Conservation (phyloP, 1,284 basidiomycete genomes). For the Cutaneotrichosporon daszewskae region DNA sequence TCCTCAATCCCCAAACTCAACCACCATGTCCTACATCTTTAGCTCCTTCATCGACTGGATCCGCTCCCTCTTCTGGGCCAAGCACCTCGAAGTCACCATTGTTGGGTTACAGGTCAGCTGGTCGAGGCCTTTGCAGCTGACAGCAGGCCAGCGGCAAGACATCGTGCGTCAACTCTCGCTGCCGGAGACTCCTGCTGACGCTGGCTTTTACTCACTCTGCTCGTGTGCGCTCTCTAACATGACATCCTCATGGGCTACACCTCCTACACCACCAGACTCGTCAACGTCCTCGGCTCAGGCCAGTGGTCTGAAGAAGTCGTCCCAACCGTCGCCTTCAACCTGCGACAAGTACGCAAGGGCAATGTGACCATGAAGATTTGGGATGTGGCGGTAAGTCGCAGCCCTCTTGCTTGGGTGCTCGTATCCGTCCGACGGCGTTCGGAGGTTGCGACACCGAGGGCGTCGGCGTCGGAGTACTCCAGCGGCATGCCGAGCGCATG, state of each 20-base stretch:
- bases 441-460: too few relatives aligned
- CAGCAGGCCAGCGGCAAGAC: conserved; percentile 84
- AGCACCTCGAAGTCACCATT: conserved; percentile 84
- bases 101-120: conserved; percentile 76
- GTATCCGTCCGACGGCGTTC: too few relatives aligned
- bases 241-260: too few relatives aligned
- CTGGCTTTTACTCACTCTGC: background rate
- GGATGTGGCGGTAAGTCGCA: conserved; percentile 66
- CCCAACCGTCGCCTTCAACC: conserved; percentile 86
- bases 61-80: conserved; percentile 68
- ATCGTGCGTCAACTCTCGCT: conserved; percentile 52
- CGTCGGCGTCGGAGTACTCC: too few relatives aligned
- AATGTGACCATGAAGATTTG: conserved; percentile 89
- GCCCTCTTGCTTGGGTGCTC: too few relatives aligned
- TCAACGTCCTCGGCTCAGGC: conserved; percentile 80
- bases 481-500: too few relatives aligned
- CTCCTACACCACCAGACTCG: conserved; percentile 54
- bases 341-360: conserved; percentile 64
- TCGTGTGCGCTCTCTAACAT: background rate
- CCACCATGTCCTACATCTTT: background rate
- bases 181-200: conserved; percentile 4
- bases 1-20: background rate
- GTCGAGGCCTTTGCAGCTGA: conserved; percentile 1
- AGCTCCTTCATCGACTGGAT: conserved; percentile 52
- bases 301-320: conserved; percentile 94